Percentiles rank a stretch among this genome's conserved stretches.
Conservation (phyloP, 139 green algal genomes). For the Diplosphaera chodatii region DNA sequence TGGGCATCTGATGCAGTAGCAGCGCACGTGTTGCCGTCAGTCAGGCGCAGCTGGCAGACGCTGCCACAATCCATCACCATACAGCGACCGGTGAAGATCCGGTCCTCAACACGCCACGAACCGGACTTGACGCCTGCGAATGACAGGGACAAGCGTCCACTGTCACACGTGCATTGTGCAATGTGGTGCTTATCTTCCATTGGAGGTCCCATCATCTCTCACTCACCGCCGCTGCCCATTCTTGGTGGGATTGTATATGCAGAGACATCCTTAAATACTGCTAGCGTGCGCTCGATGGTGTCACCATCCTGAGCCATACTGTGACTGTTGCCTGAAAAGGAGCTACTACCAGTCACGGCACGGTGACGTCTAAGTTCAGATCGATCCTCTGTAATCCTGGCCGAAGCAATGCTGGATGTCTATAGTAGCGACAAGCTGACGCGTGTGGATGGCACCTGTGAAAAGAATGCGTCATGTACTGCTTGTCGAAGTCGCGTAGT, state of each 20-base stretch:
- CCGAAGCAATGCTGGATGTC: no score
- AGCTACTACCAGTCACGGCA: no score
- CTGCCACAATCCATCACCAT: slow-evolving; percentile 35
- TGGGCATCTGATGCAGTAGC: not conserved
- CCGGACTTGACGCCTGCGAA: slow-evolving; percentile 33
- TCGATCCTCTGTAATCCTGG: no score
- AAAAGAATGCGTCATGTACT: no score
- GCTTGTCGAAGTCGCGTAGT: no score
- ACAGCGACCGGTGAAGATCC: slow-evolving; percentile 51
- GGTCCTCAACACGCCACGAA: slow-evolving; percentile 49
- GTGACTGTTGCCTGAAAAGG: not conserved
- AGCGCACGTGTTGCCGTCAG: slow-evolving; percentile 41
- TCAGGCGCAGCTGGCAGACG: slow-evolving; percentile 44
- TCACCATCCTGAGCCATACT: not conserved
- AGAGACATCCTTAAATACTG: slow-evolving; percentile 21
- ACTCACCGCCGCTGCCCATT: not conserved
- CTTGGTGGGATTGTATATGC: slow-evolving; percentile 54
- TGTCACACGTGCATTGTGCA: no score
- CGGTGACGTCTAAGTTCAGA: no score
- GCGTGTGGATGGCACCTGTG: no score
- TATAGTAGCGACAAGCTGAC: no score
- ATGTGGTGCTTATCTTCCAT: no score
- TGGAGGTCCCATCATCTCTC: no score
- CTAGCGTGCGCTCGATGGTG: slow-evolving; percentile 31
- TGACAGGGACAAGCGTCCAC: not conserved